A percentile compares a stretch with the other conserved stretches of the same genome.
Evolutionary conservation across 2,329 filamentous ascomycete genomes (phyloP).

Genomic region (Torrubiella hemipterigena): DNA sequence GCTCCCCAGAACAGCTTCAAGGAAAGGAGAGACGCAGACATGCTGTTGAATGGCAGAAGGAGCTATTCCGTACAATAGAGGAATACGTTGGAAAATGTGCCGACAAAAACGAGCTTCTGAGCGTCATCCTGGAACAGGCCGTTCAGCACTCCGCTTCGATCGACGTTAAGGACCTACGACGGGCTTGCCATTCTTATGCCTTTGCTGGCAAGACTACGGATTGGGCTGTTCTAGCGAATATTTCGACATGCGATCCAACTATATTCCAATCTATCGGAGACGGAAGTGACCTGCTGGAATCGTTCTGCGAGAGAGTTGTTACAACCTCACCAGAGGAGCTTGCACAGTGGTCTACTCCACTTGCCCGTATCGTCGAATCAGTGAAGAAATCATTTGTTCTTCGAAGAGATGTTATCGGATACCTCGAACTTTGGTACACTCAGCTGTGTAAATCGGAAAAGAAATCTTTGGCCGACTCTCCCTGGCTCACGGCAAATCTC

Average conservation of each 20-base stretch:
- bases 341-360: too few species aligned
- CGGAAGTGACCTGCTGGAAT: conserved; percentile 24
- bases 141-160: conserved; percentile 19
- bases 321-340: too few species aligned
- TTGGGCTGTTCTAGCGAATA: conserved; percentile 28
- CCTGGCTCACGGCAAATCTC: conserved; percentile 16
- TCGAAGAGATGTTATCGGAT: conserved; percentile 30
- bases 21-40: conserved; percentile 19
- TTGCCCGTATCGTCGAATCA: too few species aligned
- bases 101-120: conserved; percentile 16
- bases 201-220: conserved; percentile 21
- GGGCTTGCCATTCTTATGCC: conserved; percentile 29
- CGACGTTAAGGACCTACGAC: conserved; percentile 26
- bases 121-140: conserved; percentile 18
- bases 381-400: too few species aligned
- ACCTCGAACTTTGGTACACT: conserved; percentile 33
- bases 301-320: conserved; percentile 24
- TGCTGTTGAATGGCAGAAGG: conserved; percentile 25
- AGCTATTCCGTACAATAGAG: conserved; percentile 21
- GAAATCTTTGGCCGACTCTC: conserved; percentile 14
- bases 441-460: conserved; percentile 25
- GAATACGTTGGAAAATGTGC: conserved; percentile 11
- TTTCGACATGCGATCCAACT: conserved; percentile 34
- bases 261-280: conserved; percentile 29
- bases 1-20: conserved; percentile 11